Percentiles rank a stretch among this genome's conserved stretches.
Conservation (phyloP, 2,329 filamentous ascomycete genomes). For the Sclerotiophoma versabilis region DNA sequence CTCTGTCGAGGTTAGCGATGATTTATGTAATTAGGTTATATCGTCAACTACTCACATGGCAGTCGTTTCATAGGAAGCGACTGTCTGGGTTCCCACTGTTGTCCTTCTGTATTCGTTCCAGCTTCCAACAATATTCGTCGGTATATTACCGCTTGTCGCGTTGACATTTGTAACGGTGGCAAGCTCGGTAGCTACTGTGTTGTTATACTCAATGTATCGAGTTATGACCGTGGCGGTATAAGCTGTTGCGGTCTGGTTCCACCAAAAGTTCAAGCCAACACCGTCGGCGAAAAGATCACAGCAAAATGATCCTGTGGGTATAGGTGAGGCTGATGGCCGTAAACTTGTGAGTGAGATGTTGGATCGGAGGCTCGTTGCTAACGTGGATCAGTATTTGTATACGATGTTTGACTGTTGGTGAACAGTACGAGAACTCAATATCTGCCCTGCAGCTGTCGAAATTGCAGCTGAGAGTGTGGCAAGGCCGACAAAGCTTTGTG, state of each 20-base stretch:
- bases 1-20: not conserved
- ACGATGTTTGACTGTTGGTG: not conserved
- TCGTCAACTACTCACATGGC: not conserved
- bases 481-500: not conserved
- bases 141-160: not conserved
- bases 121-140: not conserved
- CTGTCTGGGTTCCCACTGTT: not conserved
- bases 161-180: not conserved
- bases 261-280: not conserved
- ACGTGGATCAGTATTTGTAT: not conserved
- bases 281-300: not conserved
- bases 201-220: not conserved
- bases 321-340: not conserved
- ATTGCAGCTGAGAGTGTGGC: not conserved
- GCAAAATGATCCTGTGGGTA: not conserved
- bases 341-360: not conserved
- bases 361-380: not conserved
- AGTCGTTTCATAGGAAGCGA: not conserved
- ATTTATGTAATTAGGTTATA: too few species aligned
- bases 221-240: not conserved
- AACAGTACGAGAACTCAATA: not conserved
- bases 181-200: not conserved
- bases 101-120: not conserved
- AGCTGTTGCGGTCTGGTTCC: not conserved
- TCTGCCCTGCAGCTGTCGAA: not conserved